phyloP scores from a whole-genome alignment of 1,284 basidiomycete species.

The Trametes polyzona region DNA sequence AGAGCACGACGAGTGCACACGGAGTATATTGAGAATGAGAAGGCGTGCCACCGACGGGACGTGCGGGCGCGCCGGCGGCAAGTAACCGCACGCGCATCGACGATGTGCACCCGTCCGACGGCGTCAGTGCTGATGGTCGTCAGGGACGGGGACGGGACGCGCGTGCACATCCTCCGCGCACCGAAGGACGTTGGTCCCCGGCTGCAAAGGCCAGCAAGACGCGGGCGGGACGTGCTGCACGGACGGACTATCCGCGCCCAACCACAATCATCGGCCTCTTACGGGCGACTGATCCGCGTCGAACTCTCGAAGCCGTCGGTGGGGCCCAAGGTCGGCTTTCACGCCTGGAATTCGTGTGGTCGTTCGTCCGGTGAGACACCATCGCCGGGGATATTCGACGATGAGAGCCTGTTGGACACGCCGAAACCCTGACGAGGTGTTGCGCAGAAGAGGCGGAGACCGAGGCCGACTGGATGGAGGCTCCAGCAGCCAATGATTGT shows the following conservation, averaged over 20 bases:
- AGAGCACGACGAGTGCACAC: too few species aligned
- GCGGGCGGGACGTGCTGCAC: slow-evolving; percentile 3
- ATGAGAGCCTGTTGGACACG: too few species aligned
- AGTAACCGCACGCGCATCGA: too few species aligned
- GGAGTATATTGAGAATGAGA: too few species aligned
- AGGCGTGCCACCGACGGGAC: too few species aligned
- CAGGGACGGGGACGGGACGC: too few species aligned
- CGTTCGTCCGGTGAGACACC: background rate
- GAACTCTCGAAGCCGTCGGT: background rate
- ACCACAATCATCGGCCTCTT: background rate
- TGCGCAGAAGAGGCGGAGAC: background rate
- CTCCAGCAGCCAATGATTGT: background rate
- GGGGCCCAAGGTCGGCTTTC: background rate
- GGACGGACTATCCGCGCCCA: slow-evolving; percentile 5
- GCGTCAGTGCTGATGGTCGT: too few species aligned
- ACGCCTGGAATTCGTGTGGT: background rate
- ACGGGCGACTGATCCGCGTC: background rate
- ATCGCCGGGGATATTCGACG: too few species aligned
- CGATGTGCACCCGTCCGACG: too few species aligned
- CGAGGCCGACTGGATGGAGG: background rate
- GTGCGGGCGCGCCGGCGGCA: too few species aligned
- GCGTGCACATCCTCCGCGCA: background rate
- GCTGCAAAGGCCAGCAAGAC: background rate
- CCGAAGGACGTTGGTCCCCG: background rate
- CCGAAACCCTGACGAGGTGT: background rate